Conservation (phyloP, 495 filamentous ascomycete genomes). For the Penicillium taxi region DNA sequence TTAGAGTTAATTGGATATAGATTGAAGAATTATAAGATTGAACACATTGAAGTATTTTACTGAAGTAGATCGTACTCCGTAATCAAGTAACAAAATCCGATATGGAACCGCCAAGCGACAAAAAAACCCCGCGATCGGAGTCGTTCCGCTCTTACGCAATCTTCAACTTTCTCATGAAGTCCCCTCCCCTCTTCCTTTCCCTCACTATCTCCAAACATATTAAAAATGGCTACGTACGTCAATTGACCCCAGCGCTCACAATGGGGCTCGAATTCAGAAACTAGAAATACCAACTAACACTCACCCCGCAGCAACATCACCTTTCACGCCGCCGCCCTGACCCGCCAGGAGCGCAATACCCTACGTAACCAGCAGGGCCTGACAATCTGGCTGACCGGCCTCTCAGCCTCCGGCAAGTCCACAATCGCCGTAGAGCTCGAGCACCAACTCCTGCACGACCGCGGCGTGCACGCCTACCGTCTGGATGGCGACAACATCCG, state of each 20-base stretch:
- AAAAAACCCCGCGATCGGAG: slow-evolving; percentile 15
- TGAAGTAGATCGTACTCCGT: background rate
- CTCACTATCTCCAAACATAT: slow-evolving; percentile 17
- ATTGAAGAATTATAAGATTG: no score
- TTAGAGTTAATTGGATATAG: no score
- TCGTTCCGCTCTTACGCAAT: slow-evolving; percentile 13
- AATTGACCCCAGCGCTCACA: no score
- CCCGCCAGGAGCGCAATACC: slow-evolving; percentile 70
- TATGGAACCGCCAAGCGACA: no score
- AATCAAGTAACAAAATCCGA: no score
- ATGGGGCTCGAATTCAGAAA: background rate
- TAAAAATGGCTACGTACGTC: slow-evolving; percentile 43
- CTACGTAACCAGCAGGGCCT: slow-evolving; percentile 79
- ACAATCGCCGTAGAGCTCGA: slow-evolving; percentile 94
- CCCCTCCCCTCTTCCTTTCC: slow-evolving; percentile 5
- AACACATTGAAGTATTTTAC: no score
- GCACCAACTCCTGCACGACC: slow-evolving; percentile 71
- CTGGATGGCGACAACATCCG: slow-evolving; percentile 98
- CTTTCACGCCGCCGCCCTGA: slow-evolving; percentile 87
- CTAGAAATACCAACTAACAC: slow-evolving; percentile 7
- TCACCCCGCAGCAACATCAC: slow-evolving; percentile 76
- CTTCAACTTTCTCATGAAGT: slow-evolving; percentile 10
- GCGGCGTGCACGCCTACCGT: slow-evolving; percentile 77
- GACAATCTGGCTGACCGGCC: slow-evolving; percentile 96
- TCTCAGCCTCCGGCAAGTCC: slow-evolving; percentile 92